Conservation (phyloP, 305 asterid genomes). For the Solanum hybrid region DNA sequence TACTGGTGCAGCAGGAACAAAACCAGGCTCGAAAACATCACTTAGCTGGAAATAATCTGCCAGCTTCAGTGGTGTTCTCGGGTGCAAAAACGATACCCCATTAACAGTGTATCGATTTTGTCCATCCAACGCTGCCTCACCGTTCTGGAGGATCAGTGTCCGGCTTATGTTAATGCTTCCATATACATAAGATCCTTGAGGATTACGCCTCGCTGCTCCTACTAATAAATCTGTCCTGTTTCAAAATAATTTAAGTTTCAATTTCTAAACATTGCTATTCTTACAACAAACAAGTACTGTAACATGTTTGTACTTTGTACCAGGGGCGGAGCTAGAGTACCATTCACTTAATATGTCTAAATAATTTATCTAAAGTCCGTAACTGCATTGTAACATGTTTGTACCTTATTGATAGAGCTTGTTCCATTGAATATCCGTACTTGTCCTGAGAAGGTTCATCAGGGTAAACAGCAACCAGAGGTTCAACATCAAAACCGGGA, state of each 20-base stretch:
- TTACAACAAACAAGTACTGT: neutral
- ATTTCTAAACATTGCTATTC: neutral
- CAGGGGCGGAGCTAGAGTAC: neutral
- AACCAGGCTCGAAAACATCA: neutral
- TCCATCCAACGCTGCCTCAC: neutral
- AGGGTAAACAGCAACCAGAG: neutral
- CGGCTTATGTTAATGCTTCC: neutral
- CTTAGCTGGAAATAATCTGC: neutral
- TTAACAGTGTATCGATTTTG: neutral
- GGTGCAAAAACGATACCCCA: neutral
- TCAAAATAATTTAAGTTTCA: neutral
- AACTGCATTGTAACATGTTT: neutral
- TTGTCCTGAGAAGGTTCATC: neutral
- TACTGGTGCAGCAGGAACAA: neutral
- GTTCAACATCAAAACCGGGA: neutral
- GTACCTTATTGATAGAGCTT: neutral
- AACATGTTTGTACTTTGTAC: neutral
- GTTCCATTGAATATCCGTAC: neutral
- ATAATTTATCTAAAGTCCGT: neutral
- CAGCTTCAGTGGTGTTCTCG: neutral
- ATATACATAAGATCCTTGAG: neutral
- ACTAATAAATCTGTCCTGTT: neutral
- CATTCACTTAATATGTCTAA: neutral
- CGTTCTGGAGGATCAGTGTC: neutral
- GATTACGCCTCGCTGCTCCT: neutral